Conservation (phyloP, 1,139 yeast species). For the Suhomyces coccinellae region DNA sequence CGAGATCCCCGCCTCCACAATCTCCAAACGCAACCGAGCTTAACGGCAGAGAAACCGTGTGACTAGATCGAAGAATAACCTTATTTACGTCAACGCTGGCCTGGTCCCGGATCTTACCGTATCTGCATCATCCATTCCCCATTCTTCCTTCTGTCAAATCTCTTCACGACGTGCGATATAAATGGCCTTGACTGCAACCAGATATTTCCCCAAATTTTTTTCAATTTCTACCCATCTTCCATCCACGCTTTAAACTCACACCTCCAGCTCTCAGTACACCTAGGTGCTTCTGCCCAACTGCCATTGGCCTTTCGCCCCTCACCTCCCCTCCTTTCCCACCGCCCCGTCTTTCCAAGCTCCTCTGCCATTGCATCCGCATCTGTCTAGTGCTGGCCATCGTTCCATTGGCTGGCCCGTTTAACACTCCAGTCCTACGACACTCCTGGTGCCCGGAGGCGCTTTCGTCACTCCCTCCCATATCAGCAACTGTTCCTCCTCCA, state of each 20-base stretch:
- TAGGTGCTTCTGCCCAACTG: background rate
- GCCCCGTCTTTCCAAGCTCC: background rate
- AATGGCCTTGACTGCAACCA: constrained; percentile 4
- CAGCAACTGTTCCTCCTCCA: background rate
- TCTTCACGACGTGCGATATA: background rate
- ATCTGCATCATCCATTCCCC: constrained; percentile 1
- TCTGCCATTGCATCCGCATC: background rate
- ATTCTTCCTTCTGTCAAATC: background rate
- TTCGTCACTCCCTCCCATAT: too few relatives aligned
- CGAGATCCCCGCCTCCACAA: too few relatives aligned
- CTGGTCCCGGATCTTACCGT: constrained; percentile 1
- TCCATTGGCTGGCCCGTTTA: background rate
- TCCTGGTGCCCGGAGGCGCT: too few relatives aligned
- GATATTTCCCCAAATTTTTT: background rate
- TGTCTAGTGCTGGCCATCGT: background rate
- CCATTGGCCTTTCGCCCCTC: background rate
- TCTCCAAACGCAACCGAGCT: constrained; percentile 2
- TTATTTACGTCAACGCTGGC: background rate
- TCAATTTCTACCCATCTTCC: background rate
- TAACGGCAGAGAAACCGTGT: background rate
- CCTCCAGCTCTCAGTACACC: background rate
- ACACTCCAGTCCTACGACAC: background rate
- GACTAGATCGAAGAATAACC: constrained; percentile 1
- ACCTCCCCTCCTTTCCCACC: background rate
- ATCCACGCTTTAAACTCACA: background rate